Base-by-base conservation (phyloP, 2,329 filamentous ascomycete genomes). In the Colletotrichum sp. region DNA sequence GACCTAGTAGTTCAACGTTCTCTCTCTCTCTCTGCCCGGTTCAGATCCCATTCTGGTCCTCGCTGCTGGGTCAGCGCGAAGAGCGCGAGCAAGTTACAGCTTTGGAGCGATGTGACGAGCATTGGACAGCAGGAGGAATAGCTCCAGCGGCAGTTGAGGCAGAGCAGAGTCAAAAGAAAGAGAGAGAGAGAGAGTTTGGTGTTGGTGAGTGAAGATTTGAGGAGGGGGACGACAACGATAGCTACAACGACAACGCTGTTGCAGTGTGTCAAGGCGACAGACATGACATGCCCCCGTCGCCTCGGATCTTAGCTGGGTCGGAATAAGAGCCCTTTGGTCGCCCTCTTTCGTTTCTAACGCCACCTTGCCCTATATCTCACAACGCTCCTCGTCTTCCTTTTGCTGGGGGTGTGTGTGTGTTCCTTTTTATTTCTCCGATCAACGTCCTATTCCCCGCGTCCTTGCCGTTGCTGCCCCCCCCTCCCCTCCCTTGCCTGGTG, bases 291-390 rank as follows among this genome's bases (percentile, higher is more conserved):
- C 25, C 15, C 52, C 39, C 16, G 15, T 29, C 49, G n/a, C 30
- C 52, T 34, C 15, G 4, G 27, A 64, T 72, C 55, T 62, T 27
- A 63, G 30, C n/a, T 16, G 39, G 39, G 55, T 52, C 44, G 69
- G 63, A 68, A 57, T 27, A 49, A 44, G 55, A 75, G 63, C 72
- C 55, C 36, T 64, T 68, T 55, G 44, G 69, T 22, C 44, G 30
- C 55, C 55, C 36, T 52, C 30, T 63, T 67, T 68, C 63, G 73
- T 75, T 72, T 72, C 63, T 64, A 72, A 68, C 27, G 16, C 15
- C 13, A 34, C 69, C 63, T 68, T 72, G 69, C 27, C 63, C 69
- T 68, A 72, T 75, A 63, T 68, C 39, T 44, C 69, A 8, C n/a
- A 29, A 8, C 22, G 16, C 12, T 57, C 52, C 22, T 25, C 22